Conservation (phyloP, 2,329 filamentous ascomycete species). For the Cadophora gregata region DNA sequence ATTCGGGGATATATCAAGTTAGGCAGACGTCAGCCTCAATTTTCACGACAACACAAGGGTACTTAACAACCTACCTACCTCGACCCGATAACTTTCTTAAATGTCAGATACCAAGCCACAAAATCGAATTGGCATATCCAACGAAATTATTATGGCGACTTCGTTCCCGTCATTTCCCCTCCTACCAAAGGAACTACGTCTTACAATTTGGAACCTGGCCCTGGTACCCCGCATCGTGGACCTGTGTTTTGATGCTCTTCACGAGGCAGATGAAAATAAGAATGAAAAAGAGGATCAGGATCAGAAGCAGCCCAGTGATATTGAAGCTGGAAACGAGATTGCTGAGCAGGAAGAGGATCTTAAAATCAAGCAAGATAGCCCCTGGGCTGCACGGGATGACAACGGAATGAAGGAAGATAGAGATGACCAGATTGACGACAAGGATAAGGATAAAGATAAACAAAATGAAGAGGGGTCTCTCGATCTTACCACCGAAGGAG, state of each 20-base stretch:
- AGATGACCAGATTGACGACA: neutral
- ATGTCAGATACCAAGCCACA: no score
- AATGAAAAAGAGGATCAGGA: neutral
- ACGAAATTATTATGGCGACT: neutral
- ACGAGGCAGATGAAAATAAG: neutral
- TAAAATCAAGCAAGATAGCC: neutral
- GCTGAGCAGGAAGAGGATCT: neutral
- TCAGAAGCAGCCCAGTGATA: neutral
- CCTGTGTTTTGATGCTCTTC: neutral
- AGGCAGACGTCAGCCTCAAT: neutral
- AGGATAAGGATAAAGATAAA: neutral
- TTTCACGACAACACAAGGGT: neutral
- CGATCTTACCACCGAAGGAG: neutral
- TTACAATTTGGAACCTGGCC: constrained; percentile 5
- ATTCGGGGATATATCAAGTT: neutral
- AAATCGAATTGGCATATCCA: neutral
- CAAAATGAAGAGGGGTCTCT: neutral
- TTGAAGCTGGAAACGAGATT: neutral
- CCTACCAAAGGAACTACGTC: constrained; percentile 4
- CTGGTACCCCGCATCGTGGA: constrained; percentile 7
- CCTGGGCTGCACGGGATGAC: neutral
- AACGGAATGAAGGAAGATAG: neutral
- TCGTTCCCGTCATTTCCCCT: neutral
- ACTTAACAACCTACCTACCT: no score
- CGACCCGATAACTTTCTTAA: no score